Conservation (phyloP, 2,329 filamentous ascomycete species). For the Alternaria conjuncta region DNA sequence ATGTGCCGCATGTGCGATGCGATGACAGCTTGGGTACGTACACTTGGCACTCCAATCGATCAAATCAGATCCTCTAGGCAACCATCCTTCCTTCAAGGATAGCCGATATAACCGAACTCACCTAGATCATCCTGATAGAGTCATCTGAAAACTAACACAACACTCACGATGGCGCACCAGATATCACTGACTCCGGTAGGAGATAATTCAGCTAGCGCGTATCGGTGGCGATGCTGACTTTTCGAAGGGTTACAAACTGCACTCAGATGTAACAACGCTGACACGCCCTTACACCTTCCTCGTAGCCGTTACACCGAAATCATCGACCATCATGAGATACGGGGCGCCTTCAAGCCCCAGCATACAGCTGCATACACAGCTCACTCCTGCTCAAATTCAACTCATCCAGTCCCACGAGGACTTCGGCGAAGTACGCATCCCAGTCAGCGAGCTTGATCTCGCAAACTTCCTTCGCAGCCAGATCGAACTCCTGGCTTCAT, state of each 20-base stretch:
- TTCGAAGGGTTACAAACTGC: not conserved
- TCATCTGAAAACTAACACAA: not conserved
- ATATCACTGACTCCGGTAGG: not conserved
- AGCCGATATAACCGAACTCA: not conserved
- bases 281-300: not conserved
- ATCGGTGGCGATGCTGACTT: not conserved
- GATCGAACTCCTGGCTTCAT: not conserved
- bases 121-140: not conserved
- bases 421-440: not conserved
- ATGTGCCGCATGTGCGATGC: not conserved
- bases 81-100: not conserved
- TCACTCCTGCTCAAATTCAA: not conserved
- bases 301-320: not conserved
- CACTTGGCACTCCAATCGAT: not conserved
- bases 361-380: not conserved
- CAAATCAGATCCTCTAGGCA: not conserved
- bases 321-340: not conserved
- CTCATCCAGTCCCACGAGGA: not conserved
- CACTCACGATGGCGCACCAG: not conserved
- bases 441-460: not conserved
- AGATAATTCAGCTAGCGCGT: not conserved
- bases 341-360: not conserved
- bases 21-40: not conserved
- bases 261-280: not conserved
- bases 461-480: not conserved